A percentile compares a stretch with the other conserved stretches of the same genome.
phyloP scores from a whole-genome alignment of 225 moss, liverwort and hornwort genomes.

The Straminergon stramineum region DNA sequence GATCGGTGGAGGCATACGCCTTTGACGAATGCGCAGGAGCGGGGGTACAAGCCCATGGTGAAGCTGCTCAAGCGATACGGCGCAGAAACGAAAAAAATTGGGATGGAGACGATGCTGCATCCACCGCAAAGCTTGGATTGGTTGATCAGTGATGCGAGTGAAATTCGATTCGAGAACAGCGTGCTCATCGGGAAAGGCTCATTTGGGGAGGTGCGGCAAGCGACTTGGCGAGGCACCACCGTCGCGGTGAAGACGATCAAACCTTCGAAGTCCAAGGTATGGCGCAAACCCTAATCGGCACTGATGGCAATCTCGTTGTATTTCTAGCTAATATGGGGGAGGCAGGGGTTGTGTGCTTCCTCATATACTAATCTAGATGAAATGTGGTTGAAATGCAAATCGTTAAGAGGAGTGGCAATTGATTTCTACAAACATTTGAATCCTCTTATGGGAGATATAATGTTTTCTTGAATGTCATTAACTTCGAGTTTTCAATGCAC shows the following conservation, averaged over 20 bases:
- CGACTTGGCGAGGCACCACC: constrained; percentile 72
- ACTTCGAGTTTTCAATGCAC: not conserved
- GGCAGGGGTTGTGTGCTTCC: not conserved
- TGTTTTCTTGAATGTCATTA: not conserved
- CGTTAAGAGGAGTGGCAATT: not conserved
- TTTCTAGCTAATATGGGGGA: not conserved
- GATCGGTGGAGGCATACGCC: constrained; percentile 46
- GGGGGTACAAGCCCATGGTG: constrained; percentile 31
- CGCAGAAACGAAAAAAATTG: not conserved
- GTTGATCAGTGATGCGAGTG: constrained; percentile 52
- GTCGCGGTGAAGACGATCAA: constrained; percentile 91
- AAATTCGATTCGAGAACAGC: constrained; percentile 42
- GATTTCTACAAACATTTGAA: not conserved
- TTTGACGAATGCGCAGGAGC: constrained; percentile 40
- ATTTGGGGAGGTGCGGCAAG: constrained; percentile 70
- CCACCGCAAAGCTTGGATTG: constrained; percentile 48
- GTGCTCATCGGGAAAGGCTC: constrained; percentile 71
- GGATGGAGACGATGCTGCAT: constrained; percentile 8
- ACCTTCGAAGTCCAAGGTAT: constrained; percentile 41
- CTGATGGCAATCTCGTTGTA: not conserved
- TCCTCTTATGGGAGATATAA: not conserved
- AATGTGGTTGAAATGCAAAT: not conserved
- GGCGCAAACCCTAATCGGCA: not conserved
- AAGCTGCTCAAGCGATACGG: constrained; percentile 47
- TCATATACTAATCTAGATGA: no score